These are phyloP conservation scores for Ophiocordyceps unilateralis DNA, from an alignment of 2,329 filamentous ascomycete species.

Conservation along the genomic window DNA sequence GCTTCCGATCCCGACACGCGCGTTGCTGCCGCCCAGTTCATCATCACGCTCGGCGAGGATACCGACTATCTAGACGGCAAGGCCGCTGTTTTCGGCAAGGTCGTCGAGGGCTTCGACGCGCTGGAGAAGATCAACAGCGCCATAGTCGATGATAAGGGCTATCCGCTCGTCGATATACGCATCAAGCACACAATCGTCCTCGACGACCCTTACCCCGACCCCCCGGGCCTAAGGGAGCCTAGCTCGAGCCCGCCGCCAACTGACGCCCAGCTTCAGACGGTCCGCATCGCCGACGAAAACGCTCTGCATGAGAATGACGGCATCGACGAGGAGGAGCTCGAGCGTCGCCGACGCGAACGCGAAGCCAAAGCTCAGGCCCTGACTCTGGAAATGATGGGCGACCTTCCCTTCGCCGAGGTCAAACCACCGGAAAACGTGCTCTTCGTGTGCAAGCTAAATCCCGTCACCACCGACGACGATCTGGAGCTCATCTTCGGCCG, in stretches of 20 bases:
- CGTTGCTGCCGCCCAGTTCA: constrained; percentile 79
- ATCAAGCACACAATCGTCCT: constrained; percentile 85
- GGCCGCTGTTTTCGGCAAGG: constrained; percentile 86
- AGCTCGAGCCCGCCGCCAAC: constrained; percentile 65
- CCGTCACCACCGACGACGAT: constrained; percentile 87
- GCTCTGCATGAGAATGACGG: constrained; percentile 55
- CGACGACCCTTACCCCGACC: constrained; percentile 84
- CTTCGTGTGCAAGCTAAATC: constrained; percentile 97
- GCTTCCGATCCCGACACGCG: constrained; percentile 63
- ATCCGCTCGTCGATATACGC: constrained; percentile 84
- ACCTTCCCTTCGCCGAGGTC: constrained; percentile 92
- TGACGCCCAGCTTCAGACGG: constrained; percentile 73
- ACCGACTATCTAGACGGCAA: constrained; percentile 85
- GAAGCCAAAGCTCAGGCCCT: constrained; percentile 88
- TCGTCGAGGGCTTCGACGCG: constrained; percentile 89
- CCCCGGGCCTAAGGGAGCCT: constrained; percentile 56
- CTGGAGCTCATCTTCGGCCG: constrained; percentile 91
- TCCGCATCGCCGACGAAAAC: constrained; percentile 82
- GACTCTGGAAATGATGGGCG: constrained; percentile 94
- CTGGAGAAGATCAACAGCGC: constrained; percentile 85
- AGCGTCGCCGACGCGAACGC: constrained; percentile 66
- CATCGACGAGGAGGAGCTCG: constrained; percentile 59
- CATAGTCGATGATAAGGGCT: constrained; percentile 71
- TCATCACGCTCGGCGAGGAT: constrained; percentile 78
- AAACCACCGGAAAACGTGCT: constrained; percentile 93